Conservation (phyloP, 1,284 basidiomycete species). For the Naganishia sp. region DNA sequence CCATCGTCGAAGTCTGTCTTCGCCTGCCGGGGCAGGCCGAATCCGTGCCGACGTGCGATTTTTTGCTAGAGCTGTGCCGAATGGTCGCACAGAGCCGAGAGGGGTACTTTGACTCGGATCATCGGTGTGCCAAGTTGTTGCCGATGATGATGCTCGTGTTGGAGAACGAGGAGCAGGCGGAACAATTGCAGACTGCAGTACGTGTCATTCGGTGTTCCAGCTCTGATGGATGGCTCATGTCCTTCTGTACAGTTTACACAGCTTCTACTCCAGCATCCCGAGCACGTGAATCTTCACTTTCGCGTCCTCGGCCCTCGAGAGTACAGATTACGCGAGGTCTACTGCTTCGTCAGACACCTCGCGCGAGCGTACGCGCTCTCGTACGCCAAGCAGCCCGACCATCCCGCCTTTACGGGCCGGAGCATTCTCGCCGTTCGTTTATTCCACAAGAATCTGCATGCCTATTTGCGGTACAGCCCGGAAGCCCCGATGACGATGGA, state of each 20-base stretch:
- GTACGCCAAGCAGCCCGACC: conserved; percentile 1
- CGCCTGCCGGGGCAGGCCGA: not conserved
- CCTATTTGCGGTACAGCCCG: conserved; percentile 10
- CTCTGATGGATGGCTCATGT: not conserved
- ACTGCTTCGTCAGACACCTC: conserved; percentile 5
- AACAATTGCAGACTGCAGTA: not conserved
- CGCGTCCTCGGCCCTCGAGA: not conserved
- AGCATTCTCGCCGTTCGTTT: conserved; percentile 10
- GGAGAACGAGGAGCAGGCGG: conserved; percentile 1
- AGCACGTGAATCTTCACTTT: conserved; percentile 10
- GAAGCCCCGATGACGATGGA: conserved; percentile 3
- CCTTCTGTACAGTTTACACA: not conserved
- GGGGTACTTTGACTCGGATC: conserved; percentile 14
- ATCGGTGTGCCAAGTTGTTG: conserved; percentile 1
- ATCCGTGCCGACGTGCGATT: not conserved
- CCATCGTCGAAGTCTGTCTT: conserved; percentile 4
- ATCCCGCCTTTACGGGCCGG: conserved; percentile 8
- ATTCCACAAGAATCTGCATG: conserved; percentile 7
- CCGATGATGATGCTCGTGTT: conserved; percentile 13
- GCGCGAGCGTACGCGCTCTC: conserved; percentile 3
- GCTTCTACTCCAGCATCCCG: not conserved
- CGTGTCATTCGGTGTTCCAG: not conserved
- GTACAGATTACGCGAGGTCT: not conserved
- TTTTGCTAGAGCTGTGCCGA: conserved; percentile 6
- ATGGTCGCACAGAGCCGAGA: conserved; percentile 9